These are phyloP conservation scores for Porodaedalea pini DNA, from an alignment of 1,284 basidiomycete genomes.

Conservation along the genomic window DNA sequence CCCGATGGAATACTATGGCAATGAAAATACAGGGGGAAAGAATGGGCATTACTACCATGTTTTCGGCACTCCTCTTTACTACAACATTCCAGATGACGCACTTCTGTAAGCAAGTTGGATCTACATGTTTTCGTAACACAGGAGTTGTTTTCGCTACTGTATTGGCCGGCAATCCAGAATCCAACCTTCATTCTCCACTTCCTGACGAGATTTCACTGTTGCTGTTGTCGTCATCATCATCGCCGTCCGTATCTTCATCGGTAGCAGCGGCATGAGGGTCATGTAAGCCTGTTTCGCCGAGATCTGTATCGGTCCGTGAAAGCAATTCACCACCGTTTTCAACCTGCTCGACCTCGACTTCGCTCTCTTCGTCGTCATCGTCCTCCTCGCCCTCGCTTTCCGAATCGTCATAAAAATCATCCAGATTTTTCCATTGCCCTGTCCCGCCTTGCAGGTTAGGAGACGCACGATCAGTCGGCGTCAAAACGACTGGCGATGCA, in stretches of 20 bases:
- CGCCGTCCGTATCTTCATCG: slow-evolving; percentile 20
- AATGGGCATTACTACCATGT: slow-evolving; percentile 76
- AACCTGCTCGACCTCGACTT: slow-evolving; percentile 19
- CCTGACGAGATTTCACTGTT: slow-evolving; percentile 26
- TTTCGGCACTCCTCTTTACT: slow-evolving; percentile 69
- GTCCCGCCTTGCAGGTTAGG: slow-evolving; percentile 35
- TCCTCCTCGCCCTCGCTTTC: slow-evolving; percentile 27
- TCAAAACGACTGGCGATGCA: slow-evolving; percentile 44
- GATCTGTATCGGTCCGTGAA: slow-evolving; percentile 29
- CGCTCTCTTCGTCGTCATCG: slow-evolving; percentile 31
- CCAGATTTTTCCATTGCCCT: slow-evolving; percentile 56
- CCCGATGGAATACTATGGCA: slow-evolving; percentile 64
- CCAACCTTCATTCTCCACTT: background rate
- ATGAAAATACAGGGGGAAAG: slow-evolving; percentile 49
- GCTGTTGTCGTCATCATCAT: slow-evolving; percentile 34
- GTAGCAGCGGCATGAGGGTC: background rate
- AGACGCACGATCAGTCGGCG: slow-evolving; percentile 45
- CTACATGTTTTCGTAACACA: background rate
- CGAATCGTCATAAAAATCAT: slow-evolving; percentile 47
- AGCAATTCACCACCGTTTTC: background rate
- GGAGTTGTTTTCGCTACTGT: background rate
- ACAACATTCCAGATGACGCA: slow-evolving; percentile 53
- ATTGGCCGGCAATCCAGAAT: background rate
- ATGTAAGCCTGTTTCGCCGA: background rate
- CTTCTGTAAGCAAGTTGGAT: slow-evolving; percentile 35